Conservation (phyloP, 2,329 filamentous ascomycete species). For the Pseudogymnoascus verrucosus region DNA sequence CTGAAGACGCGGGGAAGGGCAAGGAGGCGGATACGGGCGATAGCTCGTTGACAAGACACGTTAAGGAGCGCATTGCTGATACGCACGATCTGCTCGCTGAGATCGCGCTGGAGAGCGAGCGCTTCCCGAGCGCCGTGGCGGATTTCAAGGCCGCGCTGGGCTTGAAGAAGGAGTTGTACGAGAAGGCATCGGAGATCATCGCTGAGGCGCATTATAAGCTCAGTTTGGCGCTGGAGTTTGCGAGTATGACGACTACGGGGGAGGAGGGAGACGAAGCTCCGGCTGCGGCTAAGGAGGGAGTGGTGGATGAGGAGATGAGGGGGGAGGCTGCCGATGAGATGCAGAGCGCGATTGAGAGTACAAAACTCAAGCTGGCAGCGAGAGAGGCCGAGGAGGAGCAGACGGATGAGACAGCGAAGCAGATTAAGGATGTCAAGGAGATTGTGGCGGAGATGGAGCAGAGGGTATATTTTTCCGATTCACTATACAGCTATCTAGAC, state of each 20-base stretch:
- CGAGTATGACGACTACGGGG: slow-evolving; percentile 60
- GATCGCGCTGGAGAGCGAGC: slow-evolving; percentile 94
- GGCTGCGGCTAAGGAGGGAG: slow-evolving; percentile 32
- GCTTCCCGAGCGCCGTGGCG: slow-evolving; percentile 75
- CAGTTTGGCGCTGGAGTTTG: slow-evolving; percentile 89
- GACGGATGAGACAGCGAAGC: slow-evolving; percentile 49
- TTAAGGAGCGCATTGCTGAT: slow-evolving; percentile 83
- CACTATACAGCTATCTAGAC: background rate
- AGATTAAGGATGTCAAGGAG: slow-evolving; percentile 67
- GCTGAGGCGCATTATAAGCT: slow-evolving; percentile 97
- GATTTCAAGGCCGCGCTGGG: slow-evolving; percentile 72
- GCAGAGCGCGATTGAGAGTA: slow-evolving; percentile 65
- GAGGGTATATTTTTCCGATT: slow-evolving; percentile 42
- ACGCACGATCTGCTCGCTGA: slow-evolving; percentile 91
- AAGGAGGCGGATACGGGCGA: slow-evolving; percentile 34
- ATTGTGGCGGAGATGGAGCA: slow-evolving; percentile 73
- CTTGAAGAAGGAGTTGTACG: slow-evolving; percentile 71
- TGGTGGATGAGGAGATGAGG: slow-evolving; percentile 61
- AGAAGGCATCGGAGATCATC: slow-evolving; percentile 73
- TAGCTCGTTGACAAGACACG: slow-evolving; percentile 41
- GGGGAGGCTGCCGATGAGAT: slow-evolving; percentile 65
- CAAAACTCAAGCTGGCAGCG: slow-evolving; percentile 59
- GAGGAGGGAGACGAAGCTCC: slow-evolving; percentile 41
- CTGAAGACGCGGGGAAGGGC: slow-evolving; percentile 36
- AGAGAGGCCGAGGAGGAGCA: slow-evolving; percentile 60